Evolutionary conservation across 768 basidiomycete genomes (phyloP).

Genomic region (Leccinellum luteum): DNA sequence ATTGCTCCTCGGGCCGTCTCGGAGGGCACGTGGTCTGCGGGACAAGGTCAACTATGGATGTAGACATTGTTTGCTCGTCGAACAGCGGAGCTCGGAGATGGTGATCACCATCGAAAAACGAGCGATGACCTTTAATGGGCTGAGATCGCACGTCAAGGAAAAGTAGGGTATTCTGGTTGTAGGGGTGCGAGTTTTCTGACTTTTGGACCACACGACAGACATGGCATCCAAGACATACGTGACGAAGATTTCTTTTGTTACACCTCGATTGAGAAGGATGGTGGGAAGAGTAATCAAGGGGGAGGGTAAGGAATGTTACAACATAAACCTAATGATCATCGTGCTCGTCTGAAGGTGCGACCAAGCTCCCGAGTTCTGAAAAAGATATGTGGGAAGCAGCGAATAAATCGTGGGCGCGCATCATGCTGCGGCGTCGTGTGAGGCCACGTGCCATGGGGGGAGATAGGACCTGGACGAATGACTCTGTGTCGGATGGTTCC

Average conservation of each 20-base stretch:
- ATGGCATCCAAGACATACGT: slow-evolving; percentile 42
- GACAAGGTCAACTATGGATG: slow-evolving; percentile 47
- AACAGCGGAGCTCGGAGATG: not conserved
- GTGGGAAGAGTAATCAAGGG: not conserved
- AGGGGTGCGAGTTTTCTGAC: not conserved
- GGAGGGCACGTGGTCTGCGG: slow-evolving; percentile 28
- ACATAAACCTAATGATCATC: not conserved
- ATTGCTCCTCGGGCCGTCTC: slow-evolving; percentile 17
- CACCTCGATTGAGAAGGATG: not conserved
- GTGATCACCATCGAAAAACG: slow-evolving; percentile 12
- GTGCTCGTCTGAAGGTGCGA: slow-evolving; percentile 7
- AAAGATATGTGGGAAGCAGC: slow-evolving; percentile 27
- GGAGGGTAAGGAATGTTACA: not conserved
- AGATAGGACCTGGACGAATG: slow-evolving; percentile 20
- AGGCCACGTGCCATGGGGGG: slow-evolving; percentile 11
- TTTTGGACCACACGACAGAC: slow-evolving; percentile 36
- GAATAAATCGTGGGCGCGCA: slow-evolving; percentile 26
- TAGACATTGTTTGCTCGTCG: slow-evolving; percentile 43
- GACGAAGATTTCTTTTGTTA: slow-evolving; percentile 54
- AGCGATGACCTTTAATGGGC: slow-evolving; percentile 50
- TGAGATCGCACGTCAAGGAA: slow-evolving; percentile 60
- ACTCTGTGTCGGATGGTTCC: slow-evolving; percentile 6
- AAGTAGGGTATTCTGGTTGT: slow-evolving; percentile 39
- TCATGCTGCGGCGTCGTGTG: slow-evolving; percentile 10
- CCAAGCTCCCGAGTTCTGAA: slow-evolving; percentile 25